A percentile compares a stretch with the other conserved stretches of the same genome.
These are phyloP conservation scores for Rehmannia glutinosa DNA, from an alignment of 257 asterid species.

Conservation along the genomic window DNA sequence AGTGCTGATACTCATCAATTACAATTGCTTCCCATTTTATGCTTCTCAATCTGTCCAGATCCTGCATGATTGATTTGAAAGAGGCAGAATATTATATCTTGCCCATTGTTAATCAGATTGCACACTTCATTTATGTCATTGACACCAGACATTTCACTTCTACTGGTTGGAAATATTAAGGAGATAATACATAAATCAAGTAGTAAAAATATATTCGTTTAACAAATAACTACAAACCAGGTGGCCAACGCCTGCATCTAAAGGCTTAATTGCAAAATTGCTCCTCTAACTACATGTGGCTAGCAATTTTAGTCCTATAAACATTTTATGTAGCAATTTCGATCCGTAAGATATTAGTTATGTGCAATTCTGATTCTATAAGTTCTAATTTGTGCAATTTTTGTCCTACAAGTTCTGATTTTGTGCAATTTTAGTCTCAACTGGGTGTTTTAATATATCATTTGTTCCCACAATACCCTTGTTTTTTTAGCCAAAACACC, in stretches of 20 bases:
- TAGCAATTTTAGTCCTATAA: too few species aligned
- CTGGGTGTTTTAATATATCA: too few species aligned
- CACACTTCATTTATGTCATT: background rate
- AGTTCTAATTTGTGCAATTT: too few species aligned
- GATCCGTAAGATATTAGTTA: too few species aligned
- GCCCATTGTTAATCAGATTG: conserved; percentile 8
- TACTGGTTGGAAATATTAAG: conserved; percentile 1
- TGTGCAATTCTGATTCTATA: too few species aligned
- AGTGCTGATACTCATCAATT: conserved; percentile 49
- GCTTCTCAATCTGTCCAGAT: conserved; percentile 35
- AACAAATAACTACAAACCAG: background rate
- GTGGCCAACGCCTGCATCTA: conserved; percentile 4
- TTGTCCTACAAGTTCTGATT: too few species aligned
- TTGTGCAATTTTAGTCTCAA: too few species aligned
- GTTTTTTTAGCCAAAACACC: too few species aligned
- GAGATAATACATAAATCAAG: background rate
- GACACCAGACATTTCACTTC: background rate
- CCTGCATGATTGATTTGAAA: conserved; percentile 39
- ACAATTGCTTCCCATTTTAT: conserved; percentile 56
- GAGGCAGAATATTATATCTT: background rate
- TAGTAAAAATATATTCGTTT: background rate
- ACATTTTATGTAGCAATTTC: too few species aligned
- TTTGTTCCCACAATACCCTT: too few species aligned
- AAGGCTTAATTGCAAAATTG: too few species aligned
- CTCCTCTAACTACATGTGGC: too few species aligned